Percentiles rank a stretch among this genome's conserved stretches.
These are phyloP conservation scores for Tympanopsis confertula DNA, from an alignment of 2,329 filamentous ascomycete species.

Conservation along the genomic window DNA sequence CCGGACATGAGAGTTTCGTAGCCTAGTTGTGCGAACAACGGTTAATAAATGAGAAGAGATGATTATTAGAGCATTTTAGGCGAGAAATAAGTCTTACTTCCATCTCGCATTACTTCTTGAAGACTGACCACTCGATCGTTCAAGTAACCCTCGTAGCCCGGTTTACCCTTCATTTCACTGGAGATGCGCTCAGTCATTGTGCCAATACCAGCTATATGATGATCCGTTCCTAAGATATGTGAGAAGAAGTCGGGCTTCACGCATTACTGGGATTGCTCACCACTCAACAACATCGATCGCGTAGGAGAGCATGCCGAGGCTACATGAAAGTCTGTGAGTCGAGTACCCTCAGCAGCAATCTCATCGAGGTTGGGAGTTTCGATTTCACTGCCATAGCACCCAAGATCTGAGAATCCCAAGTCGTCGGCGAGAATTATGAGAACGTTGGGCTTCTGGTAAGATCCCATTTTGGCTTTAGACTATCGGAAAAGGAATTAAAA, in stretches of 20 bases:
- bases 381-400: constrained; percentile 41
- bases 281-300: constrained; percentile 46
- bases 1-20: constrained; percentile 45
- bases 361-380: constrained; percentile 42
- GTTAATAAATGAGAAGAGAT: too few relatives aligned
- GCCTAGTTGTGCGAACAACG: too few relatives aligned
- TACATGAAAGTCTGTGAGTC: constrained; percentile 46
- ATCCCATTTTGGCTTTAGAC: too few relatives aligned
- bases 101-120: constrained; percentile 39
- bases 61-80: too few relatives aligned
- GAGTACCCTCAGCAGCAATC: constrained; percentile 25
- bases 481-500: too few relatives aligned
- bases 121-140: constrained; percentile 40
- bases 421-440: constrained; percentile 15
- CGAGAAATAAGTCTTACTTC: too few relatives aligned
- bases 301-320: constrained; percentile 47
- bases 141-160: constrained; percentile 43
- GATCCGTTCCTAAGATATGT: constrained; percentile 47
- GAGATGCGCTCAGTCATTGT: constrained; percentile 33
- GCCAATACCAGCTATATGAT: constrained; percentile 40
- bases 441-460: constrained; percentile 18
- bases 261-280: too few relatives aligned
- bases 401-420: constrained; percentile 12
- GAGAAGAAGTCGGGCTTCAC: too few relatives aligned
- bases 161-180: constrained; percentile 20